Evolutionary conservation across 129 eudicot genomes (phyloP).

Genomic region (Arctium minus): DNA sequence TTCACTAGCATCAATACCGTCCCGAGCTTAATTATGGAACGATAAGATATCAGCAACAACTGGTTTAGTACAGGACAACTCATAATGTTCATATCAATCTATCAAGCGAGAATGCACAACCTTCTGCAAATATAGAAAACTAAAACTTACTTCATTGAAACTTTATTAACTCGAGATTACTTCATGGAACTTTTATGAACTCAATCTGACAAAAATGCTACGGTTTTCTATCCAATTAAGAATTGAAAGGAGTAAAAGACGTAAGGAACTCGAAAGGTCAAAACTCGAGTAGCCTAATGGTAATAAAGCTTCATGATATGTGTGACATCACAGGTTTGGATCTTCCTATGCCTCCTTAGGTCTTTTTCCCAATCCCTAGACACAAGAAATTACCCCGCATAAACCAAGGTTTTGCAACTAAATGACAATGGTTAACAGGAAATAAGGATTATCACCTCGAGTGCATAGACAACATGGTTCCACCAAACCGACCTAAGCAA

Average conservation of each 20-base stretch:
- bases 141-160: background rate
- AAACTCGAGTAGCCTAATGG: background rate
- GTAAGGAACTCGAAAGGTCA: background rate
- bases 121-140: background rate
- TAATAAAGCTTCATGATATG: background rate
- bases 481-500: background rate
- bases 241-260: background rate
- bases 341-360: background rate
- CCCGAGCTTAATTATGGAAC: too few species aligned
- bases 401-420: background rate
- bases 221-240: too few species aligned
- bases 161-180: too few species aligned
- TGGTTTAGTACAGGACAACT: too few species aligned
- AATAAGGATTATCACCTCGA: background rate
- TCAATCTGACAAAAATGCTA: too few species aligned
- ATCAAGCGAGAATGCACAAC: too few species aligned
- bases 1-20: too few species aligned
- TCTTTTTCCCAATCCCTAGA: background rate
- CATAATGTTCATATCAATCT: too few species aligned
- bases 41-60: too few species aligned
- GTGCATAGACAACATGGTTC: background rate
- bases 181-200: too few species aligned
- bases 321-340: conserved; percentile 6
- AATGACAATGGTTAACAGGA: background rate
- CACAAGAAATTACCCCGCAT: background rate